Evolutionary conservation across 1,284 basidiomycete species (phyloP).

Genomic region (Cutaneotrichosporon spelunceum): DNA sequence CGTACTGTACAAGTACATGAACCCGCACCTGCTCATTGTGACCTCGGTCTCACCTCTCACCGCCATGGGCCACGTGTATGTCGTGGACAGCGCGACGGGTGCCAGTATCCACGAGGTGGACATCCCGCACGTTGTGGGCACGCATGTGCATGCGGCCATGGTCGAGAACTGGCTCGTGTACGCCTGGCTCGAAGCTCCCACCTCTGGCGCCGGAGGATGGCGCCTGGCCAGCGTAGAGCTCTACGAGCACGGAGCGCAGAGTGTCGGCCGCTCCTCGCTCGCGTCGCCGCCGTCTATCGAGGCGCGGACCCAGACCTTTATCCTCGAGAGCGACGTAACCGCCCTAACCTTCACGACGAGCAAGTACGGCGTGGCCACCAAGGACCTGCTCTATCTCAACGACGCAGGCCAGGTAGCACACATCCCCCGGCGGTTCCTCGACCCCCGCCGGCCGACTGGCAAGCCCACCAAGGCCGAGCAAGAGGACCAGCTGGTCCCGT

Average conservation of each 20-base stretch:
- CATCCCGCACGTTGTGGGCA: slow-evolving; percentile 45
- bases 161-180: slow-evolving; percentile 94
- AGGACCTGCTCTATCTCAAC: slow-evolving; percentile 81
- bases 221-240: slow-evolving; percentile 76
- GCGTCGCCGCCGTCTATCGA: slow-evolving; percentile 57
- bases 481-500: slow-evolving; percentile 82
- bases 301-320: slow-evolving; percentile 67
- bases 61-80: slow-evolving; percentile 59
- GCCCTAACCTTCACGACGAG: slow-evolving; percentile 73
- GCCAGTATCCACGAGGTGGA: slow-evolving; percentile 64
- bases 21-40: slow-evolving; percentile 71
- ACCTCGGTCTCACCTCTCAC: slow-evolving; percentile 56
- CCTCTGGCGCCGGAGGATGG: slow-evolving; percentile 57
- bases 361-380: slow-evolving; percentile 80
- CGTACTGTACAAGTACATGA: slow-evolving; percentile 92
- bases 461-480: slow-evolving; percentile 74
- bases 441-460: slow-evolving; percentile 76
- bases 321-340: slow-evolving; percentile 66
- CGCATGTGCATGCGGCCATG: slow-evolving; percentile 62
- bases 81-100: slow-evolving; percentile 77
- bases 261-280: slow-evolving; percentile 65
- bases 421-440: slow-evolving; percentile 70
- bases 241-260: slow-evolving; percentile 74
- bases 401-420: slow-evolving; percentile 69
- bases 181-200: slow-evolving; percentile 55